A percentile compares a stretch with the other conserved stretches of the same genome.
Conservation (phyloP, 768 basidiomycete genomes). For the Butyriboletus loyo region DNA sequence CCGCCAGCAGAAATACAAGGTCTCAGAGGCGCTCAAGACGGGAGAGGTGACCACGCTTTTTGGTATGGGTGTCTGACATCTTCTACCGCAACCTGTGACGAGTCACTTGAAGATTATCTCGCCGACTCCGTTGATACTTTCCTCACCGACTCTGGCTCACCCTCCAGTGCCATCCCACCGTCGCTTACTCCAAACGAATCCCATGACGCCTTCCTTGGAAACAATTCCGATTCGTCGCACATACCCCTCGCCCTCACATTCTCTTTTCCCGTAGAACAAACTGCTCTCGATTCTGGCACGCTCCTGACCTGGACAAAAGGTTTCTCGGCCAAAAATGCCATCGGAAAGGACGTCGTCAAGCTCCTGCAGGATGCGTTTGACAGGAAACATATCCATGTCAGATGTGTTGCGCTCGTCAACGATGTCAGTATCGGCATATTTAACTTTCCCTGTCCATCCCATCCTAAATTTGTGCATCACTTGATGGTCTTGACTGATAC, state of each 20-base stretch:
- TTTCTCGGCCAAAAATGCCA: conserved; percentile 86
- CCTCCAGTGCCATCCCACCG: conserved; percentile 24
- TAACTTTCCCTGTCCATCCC: not conserved
- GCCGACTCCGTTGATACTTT: conserved; percentile 96
- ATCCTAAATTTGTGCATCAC: not conserved
- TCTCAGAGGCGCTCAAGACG: conserved; percentile 89
- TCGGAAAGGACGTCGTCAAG: conserved; percentile 86
- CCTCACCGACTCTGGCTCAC: conserved; percentile 55
- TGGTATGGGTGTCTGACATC: conserved; percentile 44
- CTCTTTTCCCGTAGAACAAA: conserved; percentile 97
- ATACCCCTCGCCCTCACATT: conserved; percentile 89
- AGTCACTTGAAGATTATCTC: conserved; percentile 74
- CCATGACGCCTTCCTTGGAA: conserved; percentile 10
- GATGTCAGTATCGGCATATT: conserved; percentile 65
- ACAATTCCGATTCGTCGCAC: conserved; percentile 38
- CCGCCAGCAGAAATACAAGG: conserved; percentile 94
- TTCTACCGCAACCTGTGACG: conserved; percentile 6
- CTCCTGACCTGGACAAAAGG: conserved; percentile 97
- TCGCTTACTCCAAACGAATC: conserved; percentile 19
- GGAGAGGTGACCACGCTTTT: conserved; percentile 88
- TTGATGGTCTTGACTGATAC: conserved; percentile 8
- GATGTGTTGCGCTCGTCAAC: conserved; percentile 90
- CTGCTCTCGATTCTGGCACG: conserved; percentile 84
- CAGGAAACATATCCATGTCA: conserved; percentile 87
- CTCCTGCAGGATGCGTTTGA: conserved; percentile 91